A percentile compares a stretch with the other conserved stretches of the same genome.
These are phyloP conservation scores for Graphilbum ipis-grandicollis DNA, from an alignment of 2,329 filamentous ascomycete species.

Conservation along the genomic window DNA sequence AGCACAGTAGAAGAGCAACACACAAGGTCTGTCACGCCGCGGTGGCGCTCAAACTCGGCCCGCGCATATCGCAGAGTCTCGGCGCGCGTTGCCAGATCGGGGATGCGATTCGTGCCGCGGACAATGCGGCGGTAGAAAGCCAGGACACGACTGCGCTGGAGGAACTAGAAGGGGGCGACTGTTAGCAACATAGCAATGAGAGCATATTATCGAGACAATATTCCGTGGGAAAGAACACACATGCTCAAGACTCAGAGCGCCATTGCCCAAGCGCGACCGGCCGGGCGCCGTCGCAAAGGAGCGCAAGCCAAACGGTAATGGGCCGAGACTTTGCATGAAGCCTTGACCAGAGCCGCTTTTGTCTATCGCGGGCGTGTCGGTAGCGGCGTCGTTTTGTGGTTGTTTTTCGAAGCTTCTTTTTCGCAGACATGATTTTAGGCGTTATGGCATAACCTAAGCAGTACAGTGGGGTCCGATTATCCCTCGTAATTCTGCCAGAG, in stretches of 20 bases:
- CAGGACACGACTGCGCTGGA: slow-evolving; percentile 36
- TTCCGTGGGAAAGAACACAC: too few relatives aligned
- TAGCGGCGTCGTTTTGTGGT: too few relatives aligned
- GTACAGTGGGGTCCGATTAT: too few relatives aligned
- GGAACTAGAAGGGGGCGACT: slow-evolving; percentile 30
- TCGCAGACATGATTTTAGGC: too few relatives aligned
- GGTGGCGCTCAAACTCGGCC: slow-evolving; percentile 43
- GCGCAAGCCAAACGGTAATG: background rate
- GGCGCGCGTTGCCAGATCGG: slow-evolving; percentile 29
- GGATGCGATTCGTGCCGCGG: slow-evolving; percentile 33
- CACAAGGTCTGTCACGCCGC: slow-evolving; percentile 37
- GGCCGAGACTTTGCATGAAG: background rate
- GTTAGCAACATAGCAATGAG: too few relatives aligned
- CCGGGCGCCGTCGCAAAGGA: slow-evolving; percentile 18
- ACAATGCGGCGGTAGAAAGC: slow-evolving; percentile 41
- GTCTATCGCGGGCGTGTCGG: too few relatives aligned
- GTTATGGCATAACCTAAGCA: too few relatives aligned
- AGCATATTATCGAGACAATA: too few relatives aligned
- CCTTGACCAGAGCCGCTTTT: background rate
- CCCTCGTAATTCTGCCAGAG: too few relatives aligned
- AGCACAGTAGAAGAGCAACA: slow-evolving; percentile 11
- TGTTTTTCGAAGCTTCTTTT: too few relatives aligned
- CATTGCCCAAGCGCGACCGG: slow-evolving; percentile 17
- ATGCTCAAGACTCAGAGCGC: slow-evolving; percentile 38
- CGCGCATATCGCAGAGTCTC: slow-evolving; percentile 40